Evolutionary conservation across 2,329 filamentous ascomycete genomes (phyloP).

Genomic region (Diaporthe ilicicola): DNA sequence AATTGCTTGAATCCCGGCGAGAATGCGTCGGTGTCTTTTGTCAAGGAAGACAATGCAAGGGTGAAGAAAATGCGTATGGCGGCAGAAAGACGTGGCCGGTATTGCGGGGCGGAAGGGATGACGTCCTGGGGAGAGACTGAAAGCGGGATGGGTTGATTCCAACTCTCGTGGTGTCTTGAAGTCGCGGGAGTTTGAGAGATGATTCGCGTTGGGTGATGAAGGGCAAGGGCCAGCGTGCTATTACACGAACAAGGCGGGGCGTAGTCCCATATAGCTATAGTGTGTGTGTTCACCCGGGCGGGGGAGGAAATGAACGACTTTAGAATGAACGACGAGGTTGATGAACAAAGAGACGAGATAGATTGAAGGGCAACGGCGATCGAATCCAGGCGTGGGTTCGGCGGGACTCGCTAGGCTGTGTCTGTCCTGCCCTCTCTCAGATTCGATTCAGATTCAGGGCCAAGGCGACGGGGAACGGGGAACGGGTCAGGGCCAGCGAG

Average conservation of each 20-base stretch:
- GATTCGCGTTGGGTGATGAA: not conserved
- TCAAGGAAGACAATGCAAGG: not conserved
- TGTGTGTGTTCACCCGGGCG: not conserved
- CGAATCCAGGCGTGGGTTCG: conserved; percentile 25
- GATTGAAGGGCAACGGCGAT: conserved; percentile 19
- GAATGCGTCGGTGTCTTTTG: not conserved
- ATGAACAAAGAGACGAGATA: conserved; percentile 21
- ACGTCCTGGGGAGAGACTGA: conserved; percentile 2
- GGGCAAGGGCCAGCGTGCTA: conserved; percentile 20
- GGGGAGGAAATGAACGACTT: conserved; percentile 28
- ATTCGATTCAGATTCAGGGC: conserved; percentile 25
- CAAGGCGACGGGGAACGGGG: conserved; percentile 23
- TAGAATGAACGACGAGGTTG: conserved; percentile 26
- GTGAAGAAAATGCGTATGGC: not conserved
- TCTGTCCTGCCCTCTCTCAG: conserved; percentile 15
- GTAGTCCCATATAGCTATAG: conserved; percentile 15
- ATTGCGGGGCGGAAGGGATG: conserved; percentile 18
- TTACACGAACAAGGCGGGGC: conserved; percentile 12
- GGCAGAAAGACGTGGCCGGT: conserved; percentile 12
- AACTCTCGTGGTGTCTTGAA: not conserved
- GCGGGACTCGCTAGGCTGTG: conserved; percentile 23
- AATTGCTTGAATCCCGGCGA: conserved; percentile 10
- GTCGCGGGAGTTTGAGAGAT: not conserved
- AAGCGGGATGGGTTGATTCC: conserved; percentile 2
- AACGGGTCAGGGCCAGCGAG: conserved; percentile 20